Conservation (phyloP, 306 rosid genomes). For the Purshia tridentata region DNA sequence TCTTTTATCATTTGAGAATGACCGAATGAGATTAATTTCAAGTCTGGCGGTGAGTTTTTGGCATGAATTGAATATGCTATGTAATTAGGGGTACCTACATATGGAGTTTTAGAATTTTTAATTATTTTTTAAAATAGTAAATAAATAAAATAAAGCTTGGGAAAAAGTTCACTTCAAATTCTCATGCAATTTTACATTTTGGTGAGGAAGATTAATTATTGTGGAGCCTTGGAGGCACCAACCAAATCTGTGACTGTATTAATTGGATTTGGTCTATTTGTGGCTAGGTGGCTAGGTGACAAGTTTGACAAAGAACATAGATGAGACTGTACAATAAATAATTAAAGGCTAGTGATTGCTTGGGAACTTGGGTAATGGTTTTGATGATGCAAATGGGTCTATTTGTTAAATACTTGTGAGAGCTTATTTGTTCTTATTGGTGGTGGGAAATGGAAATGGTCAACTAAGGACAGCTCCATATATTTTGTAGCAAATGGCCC, state of each 20-base stretch:
- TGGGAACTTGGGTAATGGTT: too few species aligned
- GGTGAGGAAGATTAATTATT: background rate
- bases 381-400: background rate
- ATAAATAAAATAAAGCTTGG: background rate
- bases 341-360: background rate
- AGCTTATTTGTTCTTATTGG: too few species aligned
- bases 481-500: background rate
- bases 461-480: conserved; percentile 22
- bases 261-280: conserved; percentile 7
- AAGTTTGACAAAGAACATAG: conserved; percentile 15
- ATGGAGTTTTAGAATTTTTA: background rate
- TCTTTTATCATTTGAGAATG: too few species aligned
- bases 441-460: background rate
- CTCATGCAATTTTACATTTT: too few species aligned
- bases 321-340: background rate
- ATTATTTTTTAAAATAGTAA: background rate
- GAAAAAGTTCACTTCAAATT: background rate
- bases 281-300: background rate
- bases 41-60: too few species aligned
- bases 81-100: too few species aligned
- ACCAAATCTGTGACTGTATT: background rate
- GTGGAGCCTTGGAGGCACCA: background rate
- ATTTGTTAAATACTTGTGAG: background rate
- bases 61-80: too few species aligned
- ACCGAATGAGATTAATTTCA: too few species aligned